Conservation (phyloP, 1,139 yeast genomes). For the Yamadazyma atlantica region DNA sequence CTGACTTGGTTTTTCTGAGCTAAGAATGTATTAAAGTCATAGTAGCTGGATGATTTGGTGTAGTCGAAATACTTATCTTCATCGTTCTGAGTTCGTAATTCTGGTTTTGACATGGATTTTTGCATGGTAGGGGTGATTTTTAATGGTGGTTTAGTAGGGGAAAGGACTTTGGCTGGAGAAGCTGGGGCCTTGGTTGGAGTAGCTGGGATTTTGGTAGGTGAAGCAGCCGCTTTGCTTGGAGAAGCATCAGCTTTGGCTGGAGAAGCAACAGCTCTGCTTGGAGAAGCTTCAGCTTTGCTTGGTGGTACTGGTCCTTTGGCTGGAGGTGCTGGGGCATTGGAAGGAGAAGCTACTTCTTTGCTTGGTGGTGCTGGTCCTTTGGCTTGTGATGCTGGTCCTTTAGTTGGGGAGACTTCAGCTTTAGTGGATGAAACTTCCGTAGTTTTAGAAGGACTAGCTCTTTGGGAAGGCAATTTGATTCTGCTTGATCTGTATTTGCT, state of each 20-base stretch:
- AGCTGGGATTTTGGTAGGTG: background rate
- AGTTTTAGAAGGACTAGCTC: background rate
- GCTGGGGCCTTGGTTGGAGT: background rate
- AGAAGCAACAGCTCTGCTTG: slow-evolving; percentile 2
- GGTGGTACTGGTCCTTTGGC: slow-evolving; percentile 14
- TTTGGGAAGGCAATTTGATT: slow-evolving; percentile 16
- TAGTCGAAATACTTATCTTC: slow-evolving; percentile 31
- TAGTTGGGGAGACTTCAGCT: background rate
- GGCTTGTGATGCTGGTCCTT: background rate
- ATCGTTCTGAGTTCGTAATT: slow-evolving; percentile 2
- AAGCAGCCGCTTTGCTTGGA: no score
- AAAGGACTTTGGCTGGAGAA: background rate
- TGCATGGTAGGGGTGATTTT: slow-evolving; percentile 1
- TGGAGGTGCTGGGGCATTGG: background rate
- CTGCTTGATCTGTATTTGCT: slow-evolving; percentile 21
- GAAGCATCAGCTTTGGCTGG: no score
- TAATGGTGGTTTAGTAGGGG: background rate
- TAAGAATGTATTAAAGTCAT: slow-evolving; percentile 41
- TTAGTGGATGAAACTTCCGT: background rate
- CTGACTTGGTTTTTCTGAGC: slow-evolving; percentile 20
- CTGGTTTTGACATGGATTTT: slow-evolving; percentile 1
- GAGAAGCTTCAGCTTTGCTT: slow-evolving; percentile 19
- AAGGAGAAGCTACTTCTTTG: background rate
- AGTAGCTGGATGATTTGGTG: slow-evolving; percentile 18
- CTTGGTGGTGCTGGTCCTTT: background rate